Evolutionary conservation across 2,329 filamentous ascomycete genomes (phyloP).

Genomic region (Whalleya microplaca): DNA sequence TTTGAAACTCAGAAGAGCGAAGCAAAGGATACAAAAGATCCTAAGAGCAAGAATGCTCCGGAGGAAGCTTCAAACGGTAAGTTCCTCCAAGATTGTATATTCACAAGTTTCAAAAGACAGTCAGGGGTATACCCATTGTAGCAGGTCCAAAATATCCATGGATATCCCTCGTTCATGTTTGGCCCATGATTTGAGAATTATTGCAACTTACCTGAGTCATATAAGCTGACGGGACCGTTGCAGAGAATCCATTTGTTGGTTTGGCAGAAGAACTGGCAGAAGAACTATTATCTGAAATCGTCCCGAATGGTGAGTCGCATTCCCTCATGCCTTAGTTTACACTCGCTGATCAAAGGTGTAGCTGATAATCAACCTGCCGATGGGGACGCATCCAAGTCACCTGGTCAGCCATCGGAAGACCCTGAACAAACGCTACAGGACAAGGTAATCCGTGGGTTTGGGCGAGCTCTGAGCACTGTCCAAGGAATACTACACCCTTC

Average conservation of each 20-base stretch:
- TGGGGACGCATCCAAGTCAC: background rate
- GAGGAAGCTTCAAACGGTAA: background rate
- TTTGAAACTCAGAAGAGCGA: background rate
- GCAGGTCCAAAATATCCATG: too few relatives aligned
- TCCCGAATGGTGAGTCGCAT: too few relatives aligned
- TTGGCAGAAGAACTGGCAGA: too few relatives aligned
- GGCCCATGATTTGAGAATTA: too few relatives aligned
- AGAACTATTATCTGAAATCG: too few relatives aligned
- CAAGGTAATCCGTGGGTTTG: constrained; percentile 6
- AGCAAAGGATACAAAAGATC: background rate
- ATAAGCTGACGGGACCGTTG: too few relatives aligned
- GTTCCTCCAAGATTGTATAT: background rate
- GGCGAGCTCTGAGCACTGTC: constrained; percentile 8
- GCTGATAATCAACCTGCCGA: constrained; percentile 5
- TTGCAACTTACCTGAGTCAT: too few relatives aligned
- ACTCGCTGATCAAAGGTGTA: constrained; percentile 1
- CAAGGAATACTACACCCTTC: constrained; percentile 7
- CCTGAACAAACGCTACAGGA: constrained; percentile 6
- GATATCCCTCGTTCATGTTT: too few relatives aligned
- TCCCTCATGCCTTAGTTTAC: too few relatives aligned
- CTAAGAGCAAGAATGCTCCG: background rate
- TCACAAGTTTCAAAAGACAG: background rate
- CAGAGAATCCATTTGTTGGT: too few relatives aligned
- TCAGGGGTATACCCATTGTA: too few relatives aligned
- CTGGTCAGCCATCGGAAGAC: background rate